Percentiles rank a stretch among this genome's conserved stretches.
Evolutionary conservation across 2,329 filamentous ascomycete genomes (phyloP).

Genomic region (Metarhizium humberi): DNA sequence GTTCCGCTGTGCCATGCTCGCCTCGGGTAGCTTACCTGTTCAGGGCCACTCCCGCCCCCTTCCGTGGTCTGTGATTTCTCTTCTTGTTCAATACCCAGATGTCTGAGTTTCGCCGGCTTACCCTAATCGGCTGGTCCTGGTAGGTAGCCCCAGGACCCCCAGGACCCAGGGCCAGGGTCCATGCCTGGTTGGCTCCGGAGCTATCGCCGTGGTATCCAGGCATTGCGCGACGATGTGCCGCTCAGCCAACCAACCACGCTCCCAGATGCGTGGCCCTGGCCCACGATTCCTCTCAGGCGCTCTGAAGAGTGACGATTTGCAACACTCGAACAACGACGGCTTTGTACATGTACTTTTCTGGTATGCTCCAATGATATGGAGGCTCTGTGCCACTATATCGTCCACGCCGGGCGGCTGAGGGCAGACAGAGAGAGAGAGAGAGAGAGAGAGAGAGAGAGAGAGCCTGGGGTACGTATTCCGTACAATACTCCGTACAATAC

Average conservation of each 20-base stretch:
- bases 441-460: too few relatives aligned
- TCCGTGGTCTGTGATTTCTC: background rate
- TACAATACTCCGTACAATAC: too few relatives aligned
- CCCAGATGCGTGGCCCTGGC: background rate
- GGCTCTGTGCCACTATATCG: too few relatives aligned
- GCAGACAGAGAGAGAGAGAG: too few relatives aligned
- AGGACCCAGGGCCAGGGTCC: background rate
- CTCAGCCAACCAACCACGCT: background rate
- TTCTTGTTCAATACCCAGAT: too few relatives aligned
- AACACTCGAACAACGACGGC: too few relatives aligned
- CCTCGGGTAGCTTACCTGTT: background rate
- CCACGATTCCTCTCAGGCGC: too few relatives aligned
- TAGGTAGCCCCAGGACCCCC: background rate
- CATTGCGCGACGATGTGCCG: background rate
- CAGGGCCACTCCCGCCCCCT: background rate
- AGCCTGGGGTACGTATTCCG: too few relatives aligned
- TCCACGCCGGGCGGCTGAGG: too few relatives aligned
- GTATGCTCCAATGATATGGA: too few relatives aligned
- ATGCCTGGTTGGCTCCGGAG: background rate
- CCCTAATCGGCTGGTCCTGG: background rate
- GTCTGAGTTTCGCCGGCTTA: background rate
- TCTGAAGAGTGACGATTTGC: background rate
- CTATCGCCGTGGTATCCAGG: background rate
- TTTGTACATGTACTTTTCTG: too few relatives aligned
- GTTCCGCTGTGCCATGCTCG: background rate